A percentile compares a stretch with the other conserved stretches of the same genome.
Conservation (phyloP, 2,329 filamentous ascomycete genomes). For the Monilinia vaccinii-corymbosi region DNA sequence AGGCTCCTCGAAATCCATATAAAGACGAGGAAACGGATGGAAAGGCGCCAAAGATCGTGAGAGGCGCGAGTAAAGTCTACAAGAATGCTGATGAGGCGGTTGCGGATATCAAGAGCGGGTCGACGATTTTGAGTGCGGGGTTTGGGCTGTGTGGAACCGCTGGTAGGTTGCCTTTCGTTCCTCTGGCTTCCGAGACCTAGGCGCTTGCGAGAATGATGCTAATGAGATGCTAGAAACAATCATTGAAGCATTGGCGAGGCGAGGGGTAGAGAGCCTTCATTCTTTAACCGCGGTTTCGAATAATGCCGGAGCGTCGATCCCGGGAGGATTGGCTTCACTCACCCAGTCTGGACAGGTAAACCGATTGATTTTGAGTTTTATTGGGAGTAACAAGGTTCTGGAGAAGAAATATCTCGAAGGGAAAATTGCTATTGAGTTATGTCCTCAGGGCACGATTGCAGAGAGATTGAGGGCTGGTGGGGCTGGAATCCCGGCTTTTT, state of each 20-base stretch:
- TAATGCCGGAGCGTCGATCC: slow-evolving; percentile 63
- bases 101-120: slow-evolving; percentile 40
- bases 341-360: slow-evolving; percentile 59
- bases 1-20: slow-evolving; percentile 7
- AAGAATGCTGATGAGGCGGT: slow-evolving; percentile 15
- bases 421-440: slow-evolving; percentile 64
- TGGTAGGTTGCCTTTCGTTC: not conserved
- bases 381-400: slow-evolving; percentile 67
- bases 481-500: slow-evolving; percentile 70
- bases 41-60: slow-evolving; percentile 9
- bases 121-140: slow-evolving; percentile 63
- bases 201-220: not conserved
- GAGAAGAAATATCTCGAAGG: slow-evolving; percentile 66
- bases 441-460: slow-evolving; percentile 64
- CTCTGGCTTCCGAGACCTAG: too few relatives aligned
- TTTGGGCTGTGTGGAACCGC: slow-evolving; percentile 42
- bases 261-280: slow-evolving; percentile 44
- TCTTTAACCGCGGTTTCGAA: slow-evolving; percentile 69
- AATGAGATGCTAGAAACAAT: slow-evolving; percentile 46
- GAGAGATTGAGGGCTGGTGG: slow-evolving; percentile 63
- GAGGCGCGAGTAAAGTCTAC: slow-evolving; percentile 13
- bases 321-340: slow-evolving; percentile 57
- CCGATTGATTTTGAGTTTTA: slow-evolving; percentile 64
- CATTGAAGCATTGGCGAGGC: slow-evolving; percentile 54
- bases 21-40: not conserved